Conservation (phyloP, 768 basidiomycete species). For the Suillus fuscotomentosus region DNA sequence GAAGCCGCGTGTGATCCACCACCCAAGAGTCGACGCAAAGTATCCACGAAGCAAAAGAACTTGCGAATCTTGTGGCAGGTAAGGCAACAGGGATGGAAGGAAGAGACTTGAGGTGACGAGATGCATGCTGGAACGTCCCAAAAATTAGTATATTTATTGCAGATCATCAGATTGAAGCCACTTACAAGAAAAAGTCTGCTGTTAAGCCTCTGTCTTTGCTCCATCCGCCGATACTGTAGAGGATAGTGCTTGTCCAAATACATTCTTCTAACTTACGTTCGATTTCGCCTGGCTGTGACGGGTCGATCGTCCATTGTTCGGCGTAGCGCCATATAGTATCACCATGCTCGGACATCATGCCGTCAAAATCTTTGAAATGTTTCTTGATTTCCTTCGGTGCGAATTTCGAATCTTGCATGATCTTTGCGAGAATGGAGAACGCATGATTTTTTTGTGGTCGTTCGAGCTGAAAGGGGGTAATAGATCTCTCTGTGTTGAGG, state of each 20-base stretch:
- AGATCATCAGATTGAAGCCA: neutral
- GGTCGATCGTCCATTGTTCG: conserved; percentile 43
- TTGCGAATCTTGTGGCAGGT: conserved; percentile 17
- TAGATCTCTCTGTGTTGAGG: conserved; percentile 3
- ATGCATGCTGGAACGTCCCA: conserved; percentile 22
- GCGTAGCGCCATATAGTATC: conserved; percentile 21
- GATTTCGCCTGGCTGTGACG: conserved; percentile 34
- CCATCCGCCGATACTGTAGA: conserved; percentile 59
- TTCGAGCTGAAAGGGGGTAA: neutral
- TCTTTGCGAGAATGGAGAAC: conserved; percentile 49
- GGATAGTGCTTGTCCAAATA: conserved; percentile 50
- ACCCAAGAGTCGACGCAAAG: conserved; percentile 20
- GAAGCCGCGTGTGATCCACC: conserved; percentile 30
- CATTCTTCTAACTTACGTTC: conserved; percentile 63
- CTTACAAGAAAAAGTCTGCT: conserved; percentile 51
- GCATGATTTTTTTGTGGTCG: conserved; percentile 25
- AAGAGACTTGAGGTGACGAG: conserved; percentile 31
- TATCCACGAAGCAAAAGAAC: conserved; percentile 29
- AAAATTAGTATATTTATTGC: neutral
- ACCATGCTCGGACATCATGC: neutral
- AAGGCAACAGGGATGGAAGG: conserved; percentile 22
- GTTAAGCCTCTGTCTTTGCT: conserved; percentile 46
- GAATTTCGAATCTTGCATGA: conserved; percentile 46
- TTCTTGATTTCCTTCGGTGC: conserved; percentile 1
- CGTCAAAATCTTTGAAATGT: conserved; percentile 21